A percentile compares a stretch with the other conserved stretches of the same genome.
These are phyloP conservation scores for Earliella scabrosa DNA, from an alignment of 1,284 basidiomycete genomes.

Conservation along the genomic window DNA sequence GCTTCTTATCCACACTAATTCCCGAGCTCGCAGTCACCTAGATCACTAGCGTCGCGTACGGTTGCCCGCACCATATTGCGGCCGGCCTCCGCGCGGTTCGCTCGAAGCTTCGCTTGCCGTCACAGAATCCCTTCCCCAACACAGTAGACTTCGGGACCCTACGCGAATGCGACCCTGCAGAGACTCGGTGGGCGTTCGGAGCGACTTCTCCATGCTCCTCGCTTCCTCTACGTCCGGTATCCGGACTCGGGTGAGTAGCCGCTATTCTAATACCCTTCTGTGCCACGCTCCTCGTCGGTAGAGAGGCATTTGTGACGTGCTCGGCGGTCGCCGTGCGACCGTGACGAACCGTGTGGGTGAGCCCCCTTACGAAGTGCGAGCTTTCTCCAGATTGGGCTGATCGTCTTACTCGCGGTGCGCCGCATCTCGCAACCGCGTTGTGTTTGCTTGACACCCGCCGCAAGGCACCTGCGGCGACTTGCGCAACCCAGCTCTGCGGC, in stretches of 20 bases:
- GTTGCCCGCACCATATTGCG: constrained; percentile 4
- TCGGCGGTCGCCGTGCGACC: background rate
- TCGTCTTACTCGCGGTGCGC: background rate
- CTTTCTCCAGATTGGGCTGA: background rate
- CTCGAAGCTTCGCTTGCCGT: constrained; percentile 11
- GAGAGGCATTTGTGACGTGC: background rate
- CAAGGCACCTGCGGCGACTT: background rate
- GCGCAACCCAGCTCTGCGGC: too few relatives aligned
- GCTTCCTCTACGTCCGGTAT: constrained; percentile 10
- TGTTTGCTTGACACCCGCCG: background rate
- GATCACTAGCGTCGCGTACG: background rate
- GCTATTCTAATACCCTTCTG: constrained; percentile 4
- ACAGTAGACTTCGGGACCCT: background rate
- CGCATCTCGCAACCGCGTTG: constrained; percentile 1
- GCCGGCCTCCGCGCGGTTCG: constrained; percentile 9
- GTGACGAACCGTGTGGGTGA: background rate
- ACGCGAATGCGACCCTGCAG: background rate
- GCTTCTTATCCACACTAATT: constrained; percentile 1
- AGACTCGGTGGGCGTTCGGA: background rate
- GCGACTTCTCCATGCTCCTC: too few relatives aligned
- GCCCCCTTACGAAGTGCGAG: background rate
- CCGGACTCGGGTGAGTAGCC: constrained; percentile 11
- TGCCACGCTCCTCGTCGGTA: constrained; percentile 6
- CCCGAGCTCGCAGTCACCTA: background rate
- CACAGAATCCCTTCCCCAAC: constrained; percentile 4